Percentiles rank a stretch among this genome's conserved stretches.
Evolutionary conservation across 768 basidiomycete species (phyloP).

Genomic region (Lactarius quietus): DNA sequence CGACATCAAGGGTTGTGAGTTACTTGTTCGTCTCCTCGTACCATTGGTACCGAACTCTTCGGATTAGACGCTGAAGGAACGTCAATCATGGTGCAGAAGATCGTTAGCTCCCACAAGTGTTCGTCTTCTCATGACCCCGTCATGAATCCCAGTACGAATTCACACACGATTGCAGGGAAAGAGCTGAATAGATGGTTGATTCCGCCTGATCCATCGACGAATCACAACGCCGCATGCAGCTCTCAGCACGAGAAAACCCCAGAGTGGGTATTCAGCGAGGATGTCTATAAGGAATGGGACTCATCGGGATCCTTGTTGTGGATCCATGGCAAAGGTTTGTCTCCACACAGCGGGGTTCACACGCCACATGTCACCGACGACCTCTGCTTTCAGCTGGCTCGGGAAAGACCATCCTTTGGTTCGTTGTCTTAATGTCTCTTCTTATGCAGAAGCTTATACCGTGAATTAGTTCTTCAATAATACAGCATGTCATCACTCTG

Average conservation of each 20-base stretch:
- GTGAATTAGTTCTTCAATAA: neutral
- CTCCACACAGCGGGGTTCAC: neutral
- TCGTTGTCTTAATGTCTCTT: neutral
- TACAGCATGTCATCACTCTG: neutral
- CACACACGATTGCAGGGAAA: neutral
- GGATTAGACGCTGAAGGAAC: no score
- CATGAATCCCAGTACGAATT: neutral
- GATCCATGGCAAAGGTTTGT: neutral
- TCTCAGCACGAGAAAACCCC: neutral
- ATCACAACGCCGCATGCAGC: neutral
- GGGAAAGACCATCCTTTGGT: neutral
- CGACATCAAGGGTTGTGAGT: no score
- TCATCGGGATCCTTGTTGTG: neutral
- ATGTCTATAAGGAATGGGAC: neutral
- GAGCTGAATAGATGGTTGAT: neutral
- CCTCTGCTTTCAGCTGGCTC: neutral
- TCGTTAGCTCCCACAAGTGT: no score
- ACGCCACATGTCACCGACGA: neutral
- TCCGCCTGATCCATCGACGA: neutral
- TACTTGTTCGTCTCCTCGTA: neutral
- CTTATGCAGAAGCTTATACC: neutral
- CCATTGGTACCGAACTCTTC: no score
- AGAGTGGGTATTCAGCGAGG: neutral
- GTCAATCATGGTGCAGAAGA: no score
- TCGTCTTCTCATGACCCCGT: no score